Conservation (phyloP, 2,329 filamentous ascomycete genomes). For the Aspergillus phoenicis region DNA sequence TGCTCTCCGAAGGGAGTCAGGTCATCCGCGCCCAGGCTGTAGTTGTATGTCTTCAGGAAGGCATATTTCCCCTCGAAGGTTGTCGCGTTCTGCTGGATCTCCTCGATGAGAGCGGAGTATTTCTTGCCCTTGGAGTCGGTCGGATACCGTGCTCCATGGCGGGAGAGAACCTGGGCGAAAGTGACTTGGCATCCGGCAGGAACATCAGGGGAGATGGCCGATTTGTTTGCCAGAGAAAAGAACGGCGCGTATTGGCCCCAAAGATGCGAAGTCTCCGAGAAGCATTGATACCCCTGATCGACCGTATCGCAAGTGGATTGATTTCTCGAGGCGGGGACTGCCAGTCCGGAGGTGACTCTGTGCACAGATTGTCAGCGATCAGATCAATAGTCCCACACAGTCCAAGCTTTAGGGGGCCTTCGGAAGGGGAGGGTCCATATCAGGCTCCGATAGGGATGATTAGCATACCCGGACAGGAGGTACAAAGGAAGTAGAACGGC, state of each 20-base stretch:
- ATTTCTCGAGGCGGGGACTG: constrained; percentile 5
- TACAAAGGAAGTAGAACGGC: constrained; percentile 15
- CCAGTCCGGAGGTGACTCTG: constrained; percentile 14
- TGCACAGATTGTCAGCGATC: constrained; percentile 7
- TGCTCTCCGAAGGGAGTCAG: constrained; percentile 69
- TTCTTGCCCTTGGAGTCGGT: constrained; percentile 65
- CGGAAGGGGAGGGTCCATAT: background rate
- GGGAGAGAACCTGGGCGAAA: constrained; percentile 78
- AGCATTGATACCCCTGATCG: constrained; percentile 64
- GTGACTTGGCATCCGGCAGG: constrained; percentile 72
- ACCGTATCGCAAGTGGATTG: constrained; percentile 54
- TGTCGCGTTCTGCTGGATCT: constrained; percentile 62
- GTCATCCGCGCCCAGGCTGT: constrained; percentile 69
- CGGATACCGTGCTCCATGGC: constrained; percentile 83
- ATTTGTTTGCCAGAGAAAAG: constrained; percentile 66
- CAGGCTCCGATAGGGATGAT: background rate
- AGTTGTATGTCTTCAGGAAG: constrained; percentile 73
- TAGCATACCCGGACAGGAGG: constrained; percentile 20
- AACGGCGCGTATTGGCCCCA: constrained; percentile 92
- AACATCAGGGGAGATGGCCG: constrained; percentile 61
- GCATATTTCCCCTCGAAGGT: constrained; percentile 64
- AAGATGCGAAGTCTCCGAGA: constrained; percentile 61
- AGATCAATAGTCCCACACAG: background rate
- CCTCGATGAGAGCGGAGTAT: constrained; percentile 66
- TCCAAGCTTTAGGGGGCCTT: too few relatives aligned